phyloP scores from a whole-genome alignment of 331 rosid species.

The Quercus tomentella region DNA sequence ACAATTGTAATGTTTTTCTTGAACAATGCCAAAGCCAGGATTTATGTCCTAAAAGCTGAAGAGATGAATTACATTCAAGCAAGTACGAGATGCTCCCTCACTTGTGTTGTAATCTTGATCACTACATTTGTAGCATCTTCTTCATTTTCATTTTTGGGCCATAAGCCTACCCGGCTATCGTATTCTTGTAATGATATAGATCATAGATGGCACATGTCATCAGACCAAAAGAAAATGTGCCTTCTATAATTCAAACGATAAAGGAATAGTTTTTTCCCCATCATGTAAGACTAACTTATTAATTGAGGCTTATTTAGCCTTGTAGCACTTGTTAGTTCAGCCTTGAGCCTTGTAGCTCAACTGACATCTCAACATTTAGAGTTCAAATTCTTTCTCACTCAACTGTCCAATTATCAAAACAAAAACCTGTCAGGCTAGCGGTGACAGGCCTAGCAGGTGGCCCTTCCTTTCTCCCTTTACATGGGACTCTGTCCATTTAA shows the following conservation, averaged over 20 bases:
- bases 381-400: too few relatives aligned
- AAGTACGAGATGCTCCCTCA: background rate
- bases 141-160: background rate
- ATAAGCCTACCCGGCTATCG: too few relatives aligned
- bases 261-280: background rate
- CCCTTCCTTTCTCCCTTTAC: too few relatives aligned
- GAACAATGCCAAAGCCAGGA: conserved; percentile 33
- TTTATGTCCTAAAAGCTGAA: conserved; percentile 29
- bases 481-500: too few relatives aligned
- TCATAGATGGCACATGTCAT: background rate
- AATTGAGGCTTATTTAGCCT: too few relatives aligned
- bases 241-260: background rate
- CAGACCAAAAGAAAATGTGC: background rate
- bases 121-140: background rate
- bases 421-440: too few relatives aligned
- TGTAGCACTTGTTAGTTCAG: too few relatives aligned
- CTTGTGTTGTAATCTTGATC: background rate
- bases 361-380: too few relatives aligned
- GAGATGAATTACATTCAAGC: background rate
- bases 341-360: too few relatives aligned
- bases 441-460: too few relatives aligned
- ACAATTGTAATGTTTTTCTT: conserved; percentile 42
- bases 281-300: background rate
- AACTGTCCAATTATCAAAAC: too few relatives aligned
- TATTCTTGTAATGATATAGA: background rate